phyloP scores from a whole-genome alignment of 1,284 basidiomycete genomes.

The Ustilago trichophora region DNA sequence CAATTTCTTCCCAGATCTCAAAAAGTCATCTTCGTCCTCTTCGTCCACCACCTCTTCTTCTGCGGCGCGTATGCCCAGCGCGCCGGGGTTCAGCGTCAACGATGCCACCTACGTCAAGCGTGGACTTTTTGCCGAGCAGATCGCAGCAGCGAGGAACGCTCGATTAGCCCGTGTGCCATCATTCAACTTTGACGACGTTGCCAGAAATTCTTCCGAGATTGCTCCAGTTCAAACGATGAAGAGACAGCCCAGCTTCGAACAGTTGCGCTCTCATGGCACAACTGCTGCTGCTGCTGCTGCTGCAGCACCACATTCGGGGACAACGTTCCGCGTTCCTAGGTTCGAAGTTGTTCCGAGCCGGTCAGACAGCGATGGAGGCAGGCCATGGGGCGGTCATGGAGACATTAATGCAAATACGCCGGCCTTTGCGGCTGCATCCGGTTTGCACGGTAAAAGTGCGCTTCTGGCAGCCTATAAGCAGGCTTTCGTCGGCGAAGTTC shows the following conservation, averaged over 20 bases:
- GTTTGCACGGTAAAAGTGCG: conserved; percentile 24
- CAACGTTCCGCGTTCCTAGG: conserved; percentile 15
- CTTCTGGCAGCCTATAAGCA: conserved; percentile 41
- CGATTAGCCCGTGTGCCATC: conserved; percentile 29
- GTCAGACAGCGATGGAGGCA: conserved; percentile 1
- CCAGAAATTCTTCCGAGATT: neutral
- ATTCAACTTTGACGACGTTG: conserved; percentile 21
- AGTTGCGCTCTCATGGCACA: conserved; percentile 2
- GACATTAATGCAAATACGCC: conserved; percentile 22
- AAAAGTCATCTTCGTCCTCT: conserved; percentile 2
- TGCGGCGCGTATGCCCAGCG: neutral
- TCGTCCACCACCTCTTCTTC: conserved; percentile 2
- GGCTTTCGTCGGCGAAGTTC: conserved; percentile 13
- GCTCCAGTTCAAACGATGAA: neutral
- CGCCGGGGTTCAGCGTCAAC: conserved; percentile 16
- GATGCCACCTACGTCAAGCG: conserved; percentile 30
- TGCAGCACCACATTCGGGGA: neutral
- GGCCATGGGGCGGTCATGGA: conserved; percentile 1
- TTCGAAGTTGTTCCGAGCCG: conserved; percentile 17
- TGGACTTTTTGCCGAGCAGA: conserved; percentile 37
- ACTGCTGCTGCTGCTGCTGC: neutral
- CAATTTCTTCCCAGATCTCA: conserved; percentile 31
- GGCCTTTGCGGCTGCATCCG: conserved; percentile 17
- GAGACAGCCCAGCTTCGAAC: conserved; percentile 31
- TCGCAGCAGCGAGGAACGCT: conserved; percentile 31